Evolutionary conservation across 1,139 yeast genomes (phyloP).

Genomic region (Schwanniomyces etchellsii): DNA sequence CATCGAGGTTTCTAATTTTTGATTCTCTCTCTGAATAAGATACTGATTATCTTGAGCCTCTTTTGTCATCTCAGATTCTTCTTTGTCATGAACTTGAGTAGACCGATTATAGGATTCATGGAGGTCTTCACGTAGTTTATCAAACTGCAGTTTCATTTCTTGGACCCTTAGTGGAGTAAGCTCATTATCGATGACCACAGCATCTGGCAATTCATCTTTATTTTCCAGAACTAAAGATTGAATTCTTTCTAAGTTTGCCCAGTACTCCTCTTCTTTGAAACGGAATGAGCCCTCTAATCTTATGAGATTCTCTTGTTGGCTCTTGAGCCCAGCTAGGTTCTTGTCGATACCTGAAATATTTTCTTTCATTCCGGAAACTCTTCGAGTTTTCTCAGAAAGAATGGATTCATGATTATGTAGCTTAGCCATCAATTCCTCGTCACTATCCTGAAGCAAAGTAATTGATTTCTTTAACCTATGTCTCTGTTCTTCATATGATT

Average conservation of each 20-base stretch:
- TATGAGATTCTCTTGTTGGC: conserved; percentile 8
- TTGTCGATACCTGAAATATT: conserved; percentile 10
- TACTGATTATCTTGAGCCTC: not conserved
- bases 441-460: conserved; percentile 42
- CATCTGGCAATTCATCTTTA: not conserved
- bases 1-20: not conserved
- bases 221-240: not conserved
- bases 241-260: not conserved
- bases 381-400: conserved; percentile 30
- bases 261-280: conserved; percentile 36
- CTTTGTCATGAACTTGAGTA: not conserved
- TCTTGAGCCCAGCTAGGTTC: not conserved
- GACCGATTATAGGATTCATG: not conserved
- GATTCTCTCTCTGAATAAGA: not conserved
- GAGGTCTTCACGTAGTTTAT: not conserved
- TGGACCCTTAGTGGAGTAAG: conserved; percentile 9
- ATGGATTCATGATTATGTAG: conserved; percentile 50
- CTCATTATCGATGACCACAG: not conserved
- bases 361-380: conserved; percentile 15
- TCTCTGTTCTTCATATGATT: conserved; percentile 43
- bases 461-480: conserved; percentile 41
- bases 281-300: conserved; percentile 55
- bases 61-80: not conserved
- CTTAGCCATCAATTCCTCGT: conserved; percentile 43
- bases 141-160: not conserved